Evolutionary conservation across 2,329 filamentous ascomycete genomes (phyloP), one percentile per base, ranked within the genome.

Genomic region (Fusarium globosum): DNA sequence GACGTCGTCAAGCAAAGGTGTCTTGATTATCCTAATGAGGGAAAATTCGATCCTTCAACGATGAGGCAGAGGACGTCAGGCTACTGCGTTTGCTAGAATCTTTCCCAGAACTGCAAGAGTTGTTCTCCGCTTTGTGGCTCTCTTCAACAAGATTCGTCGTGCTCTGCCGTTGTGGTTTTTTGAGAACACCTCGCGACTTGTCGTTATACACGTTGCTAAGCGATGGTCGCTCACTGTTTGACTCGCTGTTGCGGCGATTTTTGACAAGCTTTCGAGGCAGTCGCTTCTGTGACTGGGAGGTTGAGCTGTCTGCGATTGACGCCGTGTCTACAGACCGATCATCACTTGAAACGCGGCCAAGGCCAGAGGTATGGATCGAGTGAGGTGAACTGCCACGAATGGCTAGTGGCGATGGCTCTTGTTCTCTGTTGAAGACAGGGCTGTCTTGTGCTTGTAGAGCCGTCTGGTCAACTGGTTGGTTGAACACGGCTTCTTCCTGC

Each of bases 231-330:
- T 84, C 83, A 26, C 73, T 61, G 36, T 72, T 76, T 16, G 73
- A 74, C 38, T 84, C 83, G 73, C 80, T 84, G 66, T 75, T 82
- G 33, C 78, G 80, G 33, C 83, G 81, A 58, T 71, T 79, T 77
- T 86, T 87, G 26, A 80, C 82, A 39, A 86, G 77, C 72, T 86
- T 86, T 58, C 81, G 82, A 41, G 80, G 82, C 52, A 80, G 79
- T n/a, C 82, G 79, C 68, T 82, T 85, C 23, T 79, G 79, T 35
- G 73, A 71, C 13, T 76, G 71, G 28, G 73, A 67, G 18, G 66
- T 67, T 23, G 69, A 63, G 52, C 76, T 75, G 56, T 76, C 72
- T 15, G 77, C 69, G n/a, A 69, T 38, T 5, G 79, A 80, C 6
- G 68, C 76, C 21, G 71, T 71, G 33, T 83, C 81, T 13, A 77